Evolutionary conservation across 148 eudicot genomes (phyloP), one percentile per base, ranked within the genome.

Genomic region (Limonium bicolor): DNA sequence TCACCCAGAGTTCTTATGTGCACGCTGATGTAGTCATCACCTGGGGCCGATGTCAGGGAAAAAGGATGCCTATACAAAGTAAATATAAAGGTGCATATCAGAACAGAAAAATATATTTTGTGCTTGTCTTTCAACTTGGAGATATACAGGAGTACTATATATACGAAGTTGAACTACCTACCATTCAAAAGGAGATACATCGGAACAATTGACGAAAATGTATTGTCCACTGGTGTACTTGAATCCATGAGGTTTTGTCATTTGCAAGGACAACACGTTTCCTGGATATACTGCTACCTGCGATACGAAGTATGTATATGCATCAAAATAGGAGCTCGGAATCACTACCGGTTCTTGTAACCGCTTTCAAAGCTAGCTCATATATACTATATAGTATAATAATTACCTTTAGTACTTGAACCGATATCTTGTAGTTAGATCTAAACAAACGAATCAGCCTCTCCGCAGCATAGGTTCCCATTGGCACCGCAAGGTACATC

Each of bases 271-370:
- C 54, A 66, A 29, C 18, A 77, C 79, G 36, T 73, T 73, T 18
- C 76, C 77, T 4, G 82, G 77, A 64, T 76, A 67, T 18, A 76
- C 71, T n/a, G 76, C 80, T 4, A 73, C 84, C 78, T 76, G 54
- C 21, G 36, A 19, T 44, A 10, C n/a, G n/a, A n/a, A n/a, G n/a
- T n/a, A n/a, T n/a, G n/a, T n/a, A n/a, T n/a, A n/a, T n/a, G n/a
- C n/a, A n/a, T n/a, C n/a, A n/a, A n/a, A n/a, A n/a, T n/a, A n/a
- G n/a, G n/a, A n/a, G n/a, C n/a, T n/a, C n/a, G n/a, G n/a, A n/a
- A n/a, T n/a, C n/a, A n/a, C n/a, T n/a, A n/a, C n/a, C n/a, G n/a
- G n/a, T n/a, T n/a, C n/a, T n/a, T n/a, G n/a, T n/a, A n/a, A n/a
- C n/a, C n/a, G n/a, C n/a, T n/a, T n/a, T n/a, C n/a, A n/a, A n/a